Base-by-base conservation (phyloP, 768 basidiomycete species). In the Calocera viscosa region DNA sequence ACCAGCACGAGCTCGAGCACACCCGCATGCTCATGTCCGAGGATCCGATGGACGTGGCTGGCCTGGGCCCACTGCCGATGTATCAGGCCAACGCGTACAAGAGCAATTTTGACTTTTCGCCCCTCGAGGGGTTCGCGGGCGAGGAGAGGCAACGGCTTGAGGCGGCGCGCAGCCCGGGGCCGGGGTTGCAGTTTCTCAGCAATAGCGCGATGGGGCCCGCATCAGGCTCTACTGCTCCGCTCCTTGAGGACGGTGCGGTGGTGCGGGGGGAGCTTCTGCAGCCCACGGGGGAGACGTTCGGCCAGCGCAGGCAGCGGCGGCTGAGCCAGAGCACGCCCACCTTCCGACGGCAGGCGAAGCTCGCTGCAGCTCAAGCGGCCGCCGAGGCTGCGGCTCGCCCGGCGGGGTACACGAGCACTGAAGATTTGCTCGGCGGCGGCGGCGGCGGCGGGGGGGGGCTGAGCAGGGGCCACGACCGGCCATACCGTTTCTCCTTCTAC, bases 401-500 rank as follows among this genome's bases (percentile, higher is more conserved):
- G 67, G 67, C 63, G 71, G 64, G 65, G 69, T 63, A 64, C 64
- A 49, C 63, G 49, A 65, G 63, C 65, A 40, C 65, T 68, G 64
- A 22, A 69, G 66, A 32, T 65, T 49, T 66, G 35, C 34, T 70
- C 33, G 38, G 53, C 33, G 38, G 60, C n/a, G n/a, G n/a, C n/a
- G n/a, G n/a, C n/a, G n/a, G n/a, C n/a, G n/a, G n/a, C n/a, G n/a
- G 70, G 73, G 67, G 72, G 72, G 53, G 69, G 24, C 69, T 65
- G 1, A 64, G 69, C 64, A 66, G 70, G 68, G 77, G 73, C 0
- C 88, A 93, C 70, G 92, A 94, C 72, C 81, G 93, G 72, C 95
- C 94, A 10, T 98, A 97, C 74, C 84, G 96, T 49, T 99, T 98
- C 78, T 97, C 96, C 0, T 99, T 98, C 78, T 99, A 98, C 77